Conservation (phyloP, 2,329 filamentous ascomycete species). For the Fusarium liriodendri region DNA sequence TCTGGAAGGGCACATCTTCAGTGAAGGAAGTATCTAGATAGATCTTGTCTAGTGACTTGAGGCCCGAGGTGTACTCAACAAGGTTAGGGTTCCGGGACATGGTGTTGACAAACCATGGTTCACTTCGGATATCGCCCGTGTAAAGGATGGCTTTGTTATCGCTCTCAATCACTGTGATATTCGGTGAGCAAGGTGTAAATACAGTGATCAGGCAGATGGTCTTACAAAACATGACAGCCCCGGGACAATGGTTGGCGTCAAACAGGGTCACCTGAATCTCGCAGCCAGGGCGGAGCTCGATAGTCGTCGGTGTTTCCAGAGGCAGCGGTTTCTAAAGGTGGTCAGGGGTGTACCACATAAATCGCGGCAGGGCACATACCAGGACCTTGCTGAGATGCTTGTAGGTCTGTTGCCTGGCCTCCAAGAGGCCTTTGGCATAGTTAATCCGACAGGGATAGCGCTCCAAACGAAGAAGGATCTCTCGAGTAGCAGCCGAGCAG, state of each 20-base stretch:
- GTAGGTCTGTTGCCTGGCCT: slow-evolving; percentile 80
- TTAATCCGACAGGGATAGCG: slow-evolving; percentile 85
- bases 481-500: slow-evolving; percentile 85
- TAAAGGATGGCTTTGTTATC: slow-evolving; percentile 80
- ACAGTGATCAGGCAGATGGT: neutral
- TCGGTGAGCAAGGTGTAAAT: neutral
- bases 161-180: slow-evolving; percentile 75
- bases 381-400: slow-evolving; percentile 78
- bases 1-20: slow-evolving; percentile 59
- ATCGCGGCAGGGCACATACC: slow-evolving; percentile 49
- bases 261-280: slow-evolving; percentile 85
- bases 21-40: slow-evolving; percentile 90
- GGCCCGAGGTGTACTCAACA: slow-evolving; percentile 76
- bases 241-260: slow-evolving; percentile 92
- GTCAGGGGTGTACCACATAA: slow-evolving; percentile 3
- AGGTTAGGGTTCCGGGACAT: slow-evolving; percentile 78
- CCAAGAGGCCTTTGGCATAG: slow-evolving; percentile 80
- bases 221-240: slow-evolving; percentile 87
- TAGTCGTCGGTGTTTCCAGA: slow-evolving; percentile 79
- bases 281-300: slow-evolving; percentile 78
- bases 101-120: slow-evolving; percentile 85
- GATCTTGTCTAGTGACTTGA: slow-evolving; percentile 79
- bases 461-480: slow-evolving; percentile 84
- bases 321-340: slow-evolving; percentile 77
- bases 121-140: slow-evolving; percentile 88